phyloP scores from a whole-genome alignment of 371 early-diverging fungal genomes.

The Apophysomyces sp. region DNA sequence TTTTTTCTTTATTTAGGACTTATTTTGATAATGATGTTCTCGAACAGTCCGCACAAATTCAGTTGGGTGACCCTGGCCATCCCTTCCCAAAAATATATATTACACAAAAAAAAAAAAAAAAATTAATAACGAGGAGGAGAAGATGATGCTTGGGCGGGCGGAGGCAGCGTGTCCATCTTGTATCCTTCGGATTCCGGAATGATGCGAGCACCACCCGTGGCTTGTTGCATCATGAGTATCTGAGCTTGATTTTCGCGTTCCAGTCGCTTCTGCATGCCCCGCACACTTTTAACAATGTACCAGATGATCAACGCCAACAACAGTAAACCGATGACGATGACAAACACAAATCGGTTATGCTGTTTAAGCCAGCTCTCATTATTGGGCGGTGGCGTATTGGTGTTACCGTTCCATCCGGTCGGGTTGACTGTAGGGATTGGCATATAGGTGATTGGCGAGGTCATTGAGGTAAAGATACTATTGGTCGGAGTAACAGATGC shows the following conservation, averaged over 20 bases:
- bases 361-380: slow-evolving; percentile 22
- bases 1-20: too few species aligned
- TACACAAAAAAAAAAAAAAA: neutral
- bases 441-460: neutral
- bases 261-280: slow-evolving; percentile 21
- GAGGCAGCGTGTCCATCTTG: neutral
- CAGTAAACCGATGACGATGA: slow-evolving; percentile 18
- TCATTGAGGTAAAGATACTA: neutral
- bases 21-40: neutral
- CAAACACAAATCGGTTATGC: slow-evolving; percentile 19
- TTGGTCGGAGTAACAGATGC: neutral
- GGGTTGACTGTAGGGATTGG: neutral
- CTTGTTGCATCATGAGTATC: slow-evolving; percentile 18
- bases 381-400: slow-evolving; percentile 3
- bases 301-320: slow-evolving; percentile 16
- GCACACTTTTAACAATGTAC: slow-evolving; percentile 21
- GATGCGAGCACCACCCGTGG: slow-evolving; percentile 9
- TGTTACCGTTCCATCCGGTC: slow-evolving; percentile 11
- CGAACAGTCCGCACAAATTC: neutral
- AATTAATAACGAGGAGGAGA: slow-evolving; percentile 2
- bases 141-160: neutral
- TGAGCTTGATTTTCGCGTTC: slow-evolving; percentile 16
- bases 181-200: neutral
- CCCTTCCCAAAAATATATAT: slow-evolving; percentile 1
- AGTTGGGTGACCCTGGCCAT: slow-evolving; percentile 3